Evolutionary conservation across 176 grass and related monocot species (phyloP).

Genomic region (Calamus simplicifolius): DNA sequence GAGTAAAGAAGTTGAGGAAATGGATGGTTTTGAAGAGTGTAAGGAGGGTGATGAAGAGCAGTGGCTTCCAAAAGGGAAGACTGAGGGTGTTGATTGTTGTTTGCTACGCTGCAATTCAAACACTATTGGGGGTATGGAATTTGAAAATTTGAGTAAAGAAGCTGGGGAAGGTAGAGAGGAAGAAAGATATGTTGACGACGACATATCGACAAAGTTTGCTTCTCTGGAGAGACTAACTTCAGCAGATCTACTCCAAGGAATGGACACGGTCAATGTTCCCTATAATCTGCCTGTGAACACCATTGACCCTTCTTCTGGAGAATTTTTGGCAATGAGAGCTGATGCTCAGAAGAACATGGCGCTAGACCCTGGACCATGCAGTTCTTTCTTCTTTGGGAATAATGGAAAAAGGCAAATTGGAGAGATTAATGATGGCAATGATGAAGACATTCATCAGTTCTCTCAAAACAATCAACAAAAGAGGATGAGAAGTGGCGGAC

Average conservation of each 20-base stretch:
- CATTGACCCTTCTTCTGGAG: constrained; percentile 40
- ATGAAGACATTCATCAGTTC: constrained; percentile 31
- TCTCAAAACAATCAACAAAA: constrained; percentile 46
- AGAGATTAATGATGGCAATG: constrained; percentile 32
- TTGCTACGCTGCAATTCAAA: constrained; percentile 43
- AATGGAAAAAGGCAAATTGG: constrained; percentile 65
- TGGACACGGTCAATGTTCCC: constrained; percentile 36
- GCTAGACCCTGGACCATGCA: constrained; percentile 18
- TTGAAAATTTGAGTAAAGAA: constrained; percentile 80
- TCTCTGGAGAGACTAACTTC: constrained; percentile 68
- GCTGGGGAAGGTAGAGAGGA: constrained; percentile 49
- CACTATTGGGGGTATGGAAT: constrained; percentile 44
- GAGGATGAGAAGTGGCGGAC: constrained; percentile 27
- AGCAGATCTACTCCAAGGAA: constrained; percentile 69
- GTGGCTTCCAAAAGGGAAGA: constrained; percentile 41
- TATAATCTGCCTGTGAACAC: constrained; percentile 44
- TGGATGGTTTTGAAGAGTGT: constrained; percentile 35
- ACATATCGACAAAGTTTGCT: constrained; percentile 34
- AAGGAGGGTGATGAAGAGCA: constrained; percentile 33
- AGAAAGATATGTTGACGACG: constrained; percentile 38
- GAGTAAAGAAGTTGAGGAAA: constrained; percentile 30
- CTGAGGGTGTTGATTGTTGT: constrained; percentile 30
- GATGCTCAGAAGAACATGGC: constrained; percentile 49
- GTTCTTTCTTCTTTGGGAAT: constrained; percentile 52
- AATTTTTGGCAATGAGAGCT: constrained; percentile 67